A percentile compares a stretch with the other conserved stretches of the same genome.
phyloP scores from a whole-genome alignment of 306 rosid species.

The Begonia masoniana region DNA sequence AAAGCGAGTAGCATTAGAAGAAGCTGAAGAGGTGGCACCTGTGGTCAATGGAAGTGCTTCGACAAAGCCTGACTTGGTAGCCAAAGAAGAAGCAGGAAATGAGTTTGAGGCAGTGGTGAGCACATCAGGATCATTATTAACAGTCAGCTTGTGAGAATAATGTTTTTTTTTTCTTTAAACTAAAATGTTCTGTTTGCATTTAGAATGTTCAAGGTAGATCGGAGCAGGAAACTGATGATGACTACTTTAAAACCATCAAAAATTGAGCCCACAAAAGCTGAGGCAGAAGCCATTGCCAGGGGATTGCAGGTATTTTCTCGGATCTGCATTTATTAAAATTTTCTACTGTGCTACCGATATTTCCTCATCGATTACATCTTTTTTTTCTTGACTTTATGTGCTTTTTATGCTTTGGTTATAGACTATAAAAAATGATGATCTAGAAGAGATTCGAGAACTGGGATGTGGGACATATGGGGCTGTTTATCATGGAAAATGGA shows the following conservation, averaged over 20 bases:
- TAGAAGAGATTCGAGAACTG: constrained; percentile 68
- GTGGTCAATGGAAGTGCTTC: constrained; percentile 23
- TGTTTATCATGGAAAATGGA: constrained; percentile 82
- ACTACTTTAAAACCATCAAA: constrained; percentile 37
- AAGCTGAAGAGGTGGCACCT: constrained; percentile 41
- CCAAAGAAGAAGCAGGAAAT: constrained; percentile 35
- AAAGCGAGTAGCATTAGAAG: constrained; percentile 63
- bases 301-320: constrained; percentile 65
- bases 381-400: background rate
- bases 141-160: too few relatives aligned
- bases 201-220: constrained; percentile 58
- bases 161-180: constrained; percentile 5
- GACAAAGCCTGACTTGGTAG: constrained; percentile 17
- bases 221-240: constrained; percentile 56
- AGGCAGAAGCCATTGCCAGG: constrained; percentile 84
- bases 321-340: background rate
- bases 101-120: constrained; percentile 53
- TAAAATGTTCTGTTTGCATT: constrained; percentile 17
- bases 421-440: constrained; percentile 74
- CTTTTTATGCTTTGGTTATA: constrained; percentile 17
- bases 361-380: too few relatives aligned
- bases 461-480: constrained; percentile 86
- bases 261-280: constrained; percentile 93
- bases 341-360: too few relatives aligned
- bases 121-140: background rate